phyloP scores from a whole-genome alignment of 441 rosid genomes.

The Croton laevigatus region DNA sequence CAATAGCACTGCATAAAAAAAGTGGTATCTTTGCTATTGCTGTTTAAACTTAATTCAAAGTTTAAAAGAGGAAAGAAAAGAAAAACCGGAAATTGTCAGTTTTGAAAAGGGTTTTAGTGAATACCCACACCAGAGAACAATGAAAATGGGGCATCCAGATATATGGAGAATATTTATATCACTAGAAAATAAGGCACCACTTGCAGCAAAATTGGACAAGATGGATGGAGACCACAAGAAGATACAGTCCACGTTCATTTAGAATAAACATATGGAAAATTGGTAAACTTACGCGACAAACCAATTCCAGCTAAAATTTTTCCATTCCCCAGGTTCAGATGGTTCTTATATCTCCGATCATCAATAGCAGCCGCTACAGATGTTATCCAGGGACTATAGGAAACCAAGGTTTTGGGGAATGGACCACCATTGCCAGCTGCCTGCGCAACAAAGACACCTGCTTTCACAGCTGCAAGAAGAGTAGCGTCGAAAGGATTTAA shows the following conservation, averaged over 20 bases:
- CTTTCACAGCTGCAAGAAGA: conserved; percentile 95
- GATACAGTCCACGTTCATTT: not conserved
- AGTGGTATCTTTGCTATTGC: not conserved
- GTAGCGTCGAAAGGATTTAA: conserved; percentile 96
- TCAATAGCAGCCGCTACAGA: conserved; percentile 98
- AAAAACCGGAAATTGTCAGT: not conserved
- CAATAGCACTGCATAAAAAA: not conserved
- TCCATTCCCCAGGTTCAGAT: conserved; percentile 82
- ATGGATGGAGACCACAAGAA: not conserved
- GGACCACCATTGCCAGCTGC: conserved; percentile 99
- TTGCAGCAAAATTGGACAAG: not conserved
- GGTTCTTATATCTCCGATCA: conserved; percentile 94
- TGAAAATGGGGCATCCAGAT: not conserved
- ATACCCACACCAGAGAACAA: not conserved
- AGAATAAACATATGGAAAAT: conserved; percentile 10
- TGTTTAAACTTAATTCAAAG: not conserved
- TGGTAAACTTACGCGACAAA: conserved; percentile 69
- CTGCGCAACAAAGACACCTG: conserved; percentile 96
- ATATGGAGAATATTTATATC: not conserved
- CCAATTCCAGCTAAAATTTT: conserved; percentile 81
- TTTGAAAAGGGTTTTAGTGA: not conserved
- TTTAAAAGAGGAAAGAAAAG: too few relatives aligned
- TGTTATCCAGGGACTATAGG: conserved; percentile 98
- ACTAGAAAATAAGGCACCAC: not conserved
- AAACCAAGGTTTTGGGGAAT: conserved; percentile 88